Evolutionary conservation across 352 stramenopile species (phyloP).

Genomic region (Globisporangium solare): DNA sequence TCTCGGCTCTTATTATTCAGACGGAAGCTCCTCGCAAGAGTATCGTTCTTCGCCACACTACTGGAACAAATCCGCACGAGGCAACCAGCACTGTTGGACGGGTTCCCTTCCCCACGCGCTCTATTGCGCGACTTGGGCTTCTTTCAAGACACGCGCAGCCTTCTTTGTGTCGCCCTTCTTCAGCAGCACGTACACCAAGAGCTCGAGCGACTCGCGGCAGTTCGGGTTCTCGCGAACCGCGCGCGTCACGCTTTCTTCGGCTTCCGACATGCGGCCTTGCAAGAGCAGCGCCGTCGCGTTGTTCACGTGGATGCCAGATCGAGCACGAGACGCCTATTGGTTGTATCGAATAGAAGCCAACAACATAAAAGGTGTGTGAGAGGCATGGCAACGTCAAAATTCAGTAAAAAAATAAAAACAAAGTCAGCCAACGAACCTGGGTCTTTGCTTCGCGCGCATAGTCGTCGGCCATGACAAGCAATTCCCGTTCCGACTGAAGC

Average conservation of each 20-base stretch:
- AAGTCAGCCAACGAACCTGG: conserved; percentile 28
- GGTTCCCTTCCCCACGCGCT: background rate
- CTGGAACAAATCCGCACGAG: background rate
- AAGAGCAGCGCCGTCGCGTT: conserved; percentile 77
- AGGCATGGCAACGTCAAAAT: no score
- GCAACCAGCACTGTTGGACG: background rate
- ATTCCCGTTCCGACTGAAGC: conserved; percentile 66
- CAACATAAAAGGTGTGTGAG: background rate
- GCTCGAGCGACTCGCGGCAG: conserved; percentile 77
- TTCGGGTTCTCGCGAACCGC: conserved; percentile 78
- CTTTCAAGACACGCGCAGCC: conserved; percentile 80
- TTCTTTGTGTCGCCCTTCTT: conserved; percentile 89
- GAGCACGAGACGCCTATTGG: conserved; percentile 48
- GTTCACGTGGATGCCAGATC: conserved; percentile 81
- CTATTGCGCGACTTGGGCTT: conserved; percentile 71
- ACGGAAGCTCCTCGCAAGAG: background rate
- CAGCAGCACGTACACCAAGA: conserved; percentile 85
- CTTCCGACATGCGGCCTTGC: conserved; percentile 64
- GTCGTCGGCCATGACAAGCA: conserved; percentile 72
- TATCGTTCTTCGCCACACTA: background rate
- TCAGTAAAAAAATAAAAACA: no score
- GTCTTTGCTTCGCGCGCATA: conserved; percentile 77
- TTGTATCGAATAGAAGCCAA: conserved; percentile 3
- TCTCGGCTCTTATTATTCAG: background rate
- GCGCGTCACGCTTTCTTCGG: conserved; percentile 80